Evolutionary conservation across 1,284 basidiomycete species (phyloP), one percentile per base, ranked within the genome.

Genomic region (Ceratobasidium sp.): DNA sequence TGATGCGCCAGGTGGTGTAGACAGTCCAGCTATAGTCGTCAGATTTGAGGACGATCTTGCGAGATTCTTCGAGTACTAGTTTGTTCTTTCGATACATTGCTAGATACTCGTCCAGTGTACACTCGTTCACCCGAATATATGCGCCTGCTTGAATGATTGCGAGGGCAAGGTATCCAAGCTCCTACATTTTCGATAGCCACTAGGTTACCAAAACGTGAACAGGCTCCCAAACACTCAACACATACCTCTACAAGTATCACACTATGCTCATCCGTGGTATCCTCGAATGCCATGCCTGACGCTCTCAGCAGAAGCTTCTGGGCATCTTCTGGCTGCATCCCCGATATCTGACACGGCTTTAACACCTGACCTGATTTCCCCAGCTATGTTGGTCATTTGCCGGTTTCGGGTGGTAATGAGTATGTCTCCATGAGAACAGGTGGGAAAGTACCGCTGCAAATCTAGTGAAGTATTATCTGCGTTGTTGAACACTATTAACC

Each of bases 331-430:
- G 47, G 49, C 28, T 28, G 47, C 56, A 58, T 58, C 2, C 56
- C 56, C 20, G 58, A 42, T 20, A 61, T 10, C 37, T n/a, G 13
- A 61, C 7, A 15, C n/a, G 17, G 58, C 37, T 37, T n/a, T 3
- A 10, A n/a, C 58, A 3, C 45, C 17, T 47, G 45, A 20, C 10
- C 20, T 47, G 17, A 20, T 47, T 20, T 8, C 39, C 7, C 39
- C 39, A 53, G 74, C 61, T 6, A 54, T 2, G 33, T 28, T 39
- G 28, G 33, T 37, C 15, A 53, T 56, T 35, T 63, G 58, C 8
- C 47, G 47, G 39, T 76, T 69, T n/a, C 76, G 54, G n/a, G 76
- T 76, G 6, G 76, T 76, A 35, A 71, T 71, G 5, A 63, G 31
- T 11, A 76, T 39, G 37, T 47, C 23, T 1, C 76, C 76, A 64